Percentiles rank a stretch among this genome's conserved stretches.
These are phyloP conservation scores for Sporothrix brunneoviolacea DNA, from an alignment of 2,329 filamentous ascomycete genomes.

Conservation along the genomic window DNA sequence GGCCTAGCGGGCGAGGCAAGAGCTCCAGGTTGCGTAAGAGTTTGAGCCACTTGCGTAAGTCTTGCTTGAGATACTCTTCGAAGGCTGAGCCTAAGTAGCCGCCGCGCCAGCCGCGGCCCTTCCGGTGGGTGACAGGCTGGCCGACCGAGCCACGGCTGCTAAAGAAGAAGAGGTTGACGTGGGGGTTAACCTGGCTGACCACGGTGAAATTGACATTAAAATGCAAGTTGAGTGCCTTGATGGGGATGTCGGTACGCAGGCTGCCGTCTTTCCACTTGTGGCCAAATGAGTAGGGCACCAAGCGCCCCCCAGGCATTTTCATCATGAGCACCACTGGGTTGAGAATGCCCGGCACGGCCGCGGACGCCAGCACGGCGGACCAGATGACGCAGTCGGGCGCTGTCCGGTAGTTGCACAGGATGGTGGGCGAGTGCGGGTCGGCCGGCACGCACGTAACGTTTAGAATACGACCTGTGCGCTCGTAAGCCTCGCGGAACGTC, in stretches of 20 bases:
- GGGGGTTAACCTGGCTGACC: slow-evolving; percentile 82
- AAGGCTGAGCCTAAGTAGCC: slow-evolving; percentile 88
- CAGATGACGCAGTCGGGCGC: slow-evolving; percentile 96
- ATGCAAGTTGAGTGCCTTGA: slow-evolving; percentile 88
- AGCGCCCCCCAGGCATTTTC: slow-evolving; percentile 55
- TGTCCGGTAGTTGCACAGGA: slow-evolving; percentile 91
- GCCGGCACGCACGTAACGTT: slow-evolving; percentile 96
- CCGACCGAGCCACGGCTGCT: slow-evolving; percentile 87
- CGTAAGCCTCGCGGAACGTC: slow-evolving; percentile 92
- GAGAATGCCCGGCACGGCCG: slow-evolving; percentile 89
- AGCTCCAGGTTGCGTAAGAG: slow-evolving; percentile 89
- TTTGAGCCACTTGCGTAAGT: slow-evolving; percentile 95
- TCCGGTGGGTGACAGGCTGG: slow-evolving; percentile 86
- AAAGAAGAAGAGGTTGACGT: slow-evolving; percentile 99
- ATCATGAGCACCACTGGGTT: slow-evolving; percentile 93
- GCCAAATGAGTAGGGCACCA: slow-evolving; percentile 89
- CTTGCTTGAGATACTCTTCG: slow-evolving; percentile 93
- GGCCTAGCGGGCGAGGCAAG: slow-evolving; percentile 79
- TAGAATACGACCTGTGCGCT: slow-evolving; percentile 85
- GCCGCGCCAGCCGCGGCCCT: slow-evolving; percentile 89
- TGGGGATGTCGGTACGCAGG: slow-evolving; percentile 86
- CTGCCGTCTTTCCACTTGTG: slow-evolving; percentile 99
- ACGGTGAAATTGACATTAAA: slow-evolving; percentile 99
- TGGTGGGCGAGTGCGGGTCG: slow-evolving; percentile 86
- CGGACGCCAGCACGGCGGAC: slow-evolving; percentile 91